phyloP scores from a whole-genome alignment of 352 stramenopile genomes.

The Phytophthora multivora region DNA sequence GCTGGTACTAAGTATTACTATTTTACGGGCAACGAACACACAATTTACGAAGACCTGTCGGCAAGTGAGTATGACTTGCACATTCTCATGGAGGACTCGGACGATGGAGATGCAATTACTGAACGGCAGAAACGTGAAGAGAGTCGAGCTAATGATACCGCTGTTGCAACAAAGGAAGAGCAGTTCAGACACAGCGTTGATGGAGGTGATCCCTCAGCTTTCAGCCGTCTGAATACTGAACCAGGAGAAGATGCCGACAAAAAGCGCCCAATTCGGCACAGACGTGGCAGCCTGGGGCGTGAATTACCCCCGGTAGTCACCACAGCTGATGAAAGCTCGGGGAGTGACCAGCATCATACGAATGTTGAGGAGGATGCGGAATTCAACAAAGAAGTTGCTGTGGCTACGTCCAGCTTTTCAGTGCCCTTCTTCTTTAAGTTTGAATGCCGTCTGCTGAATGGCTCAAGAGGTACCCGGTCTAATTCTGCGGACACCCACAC shows the following conservation, averaged over 20 bases:
- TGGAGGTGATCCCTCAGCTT: background rate
- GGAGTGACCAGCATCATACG: slow-evolving; percentile 41
- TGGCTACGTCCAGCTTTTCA: slow-evolving; percentile 82
- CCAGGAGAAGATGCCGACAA: slow-evolving; percentile 5
- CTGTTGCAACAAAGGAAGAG: slow-evolving; percentile 6
- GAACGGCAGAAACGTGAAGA: slow-evolving; percentile 19
- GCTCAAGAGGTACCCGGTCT: slow-evolving; percentile 28
- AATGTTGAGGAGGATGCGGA: slow-evolving; percentile 73
- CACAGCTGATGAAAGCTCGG: slow-evolving; percentile 24
- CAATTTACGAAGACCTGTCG: slow-evolving; percentile 57
- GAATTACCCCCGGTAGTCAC: slow-evolving; percentile 38
- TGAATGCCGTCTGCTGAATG: slow-evolving; percentile 69
- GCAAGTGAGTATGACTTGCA: slow-evolving; percentile 66
- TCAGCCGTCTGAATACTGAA: background rate
- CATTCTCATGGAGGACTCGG: slow-evolving; percentile 68
- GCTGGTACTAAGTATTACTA: slow-evolving; percentile 85
- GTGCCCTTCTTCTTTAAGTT: slow-evolving; percentile 88
- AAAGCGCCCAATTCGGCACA: slow-evolving; percentile 13
- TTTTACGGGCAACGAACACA: slow-evolving; percentile 71
- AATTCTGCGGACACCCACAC: slow-evolving; percentile 24
- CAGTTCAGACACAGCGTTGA: slow-evolving; percentile 11
- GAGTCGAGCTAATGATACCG: background rate
- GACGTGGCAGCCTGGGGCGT: slow-evolving; percentile 25
- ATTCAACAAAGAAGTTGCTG: slow-evolving; percentile 85
- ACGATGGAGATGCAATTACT: slow-evolving; percentile 28